These are phyloP conservation scores for Trypanosoma conorhini DNA, from an alignment of 208 protist species.

Conservation along the genomic window DNA sequence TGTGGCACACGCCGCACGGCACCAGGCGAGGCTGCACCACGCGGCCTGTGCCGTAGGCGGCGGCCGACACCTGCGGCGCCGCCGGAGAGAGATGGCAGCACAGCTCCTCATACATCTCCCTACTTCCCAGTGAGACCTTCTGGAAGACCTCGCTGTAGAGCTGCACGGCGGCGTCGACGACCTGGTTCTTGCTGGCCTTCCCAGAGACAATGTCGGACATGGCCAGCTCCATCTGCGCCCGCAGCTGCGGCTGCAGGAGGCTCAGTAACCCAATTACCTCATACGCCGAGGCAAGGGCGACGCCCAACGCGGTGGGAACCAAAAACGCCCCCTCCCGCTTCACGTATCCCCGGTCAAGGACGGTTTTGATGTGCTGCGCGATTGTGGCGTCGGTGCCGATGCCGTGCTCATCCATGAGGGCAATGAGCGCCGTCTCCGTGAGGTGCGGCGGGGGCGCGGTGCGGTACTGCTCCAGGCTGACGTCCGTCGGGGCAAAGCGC, in stretches of 20 bases:
- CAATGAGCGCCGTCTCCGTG: conserved; percentile 97
- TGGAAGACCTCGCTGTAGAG: conserved; percentile 84
- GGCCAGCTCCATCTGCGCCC: conserved; percentile 93
- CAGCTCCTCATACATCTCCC: conserved; percentile 58
- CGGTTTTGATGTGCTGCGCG: conserved; percentile 98
- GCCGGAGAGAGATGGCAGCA: conserved; percentile 40
- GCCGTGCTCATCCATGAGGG: conserved; percentile 97
- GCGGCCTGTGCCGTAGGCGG: background rate
- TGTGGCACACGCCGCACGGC: conserved; percentile 51
- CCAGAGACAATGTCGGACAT: conserved; percentile 89
- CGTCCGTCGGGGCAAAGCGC: conserved; percentile 78
- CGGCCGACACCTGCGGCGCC: background rate
- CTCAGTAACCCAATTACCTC: conserved; percentile 92
- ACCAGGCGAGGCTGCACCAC: conserved; percentile 36
- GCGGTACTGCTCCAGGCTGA: conserved; percentile 76
- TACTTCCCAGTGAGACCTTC: conserved; percentile 40
- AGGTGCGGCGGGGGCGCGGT: conserved; percentile 94
- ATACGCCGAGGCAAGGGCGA: conserved; percentile 96
- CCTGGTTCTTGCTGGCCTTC: conserved; percentile 68
- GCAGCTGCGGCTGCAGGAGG: conserved; percentile 91
- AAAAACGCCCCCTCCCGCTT: conserved; percentile 76
- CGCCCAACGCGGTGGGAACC: conserved; percentile 94
- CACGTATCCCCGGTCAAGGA: conserved; percentile 94
- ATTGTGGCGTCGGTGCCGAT: conserved; percentile 99
- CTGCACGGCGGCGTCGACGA: conserved; percentile 73